These are phyloP conservation scores for Penicillium italicum DNA, from an alignment of 2,329 filamentous ascomycete species.

Conservation along the genomic window DNA sequence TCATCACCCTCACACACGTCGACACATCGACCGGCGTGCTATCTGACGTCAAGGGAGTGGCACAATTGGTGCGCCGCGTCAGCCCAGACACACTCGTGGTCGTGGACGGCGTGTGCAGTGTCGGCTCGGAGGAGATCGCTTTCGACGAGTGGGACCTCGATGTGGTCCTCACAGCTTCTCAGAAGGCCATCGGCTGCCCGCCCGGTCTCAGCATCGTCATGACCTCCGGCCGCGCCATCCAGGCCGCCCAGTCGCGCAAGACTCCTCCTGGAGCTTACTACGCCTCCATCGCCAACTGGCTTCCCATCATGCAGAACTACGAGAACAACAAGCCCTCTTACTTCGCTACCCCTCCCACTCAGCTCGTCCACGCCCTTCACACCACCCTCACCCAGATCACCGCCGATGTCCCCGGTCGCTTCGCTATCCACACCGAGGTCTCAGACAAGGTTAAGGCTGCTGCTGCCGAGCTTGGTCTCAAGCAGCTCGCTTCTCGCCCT, in stretches of 20 bases:
- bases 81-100: constrained; percentile 88
- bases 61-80: constrained; percentile 77
- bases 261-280: constrained; percentile 85
- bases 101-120: constrained; percentile 95
- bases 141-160: constrained; percentile 96
- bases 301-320: constrained; percentile 98
- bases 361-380: constrained; percentile 88
- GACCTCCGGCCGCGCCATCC: constrained; percentile 83
- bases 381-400: constrained; percentile 84
- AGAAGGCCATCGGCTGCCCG: constrained; percentile 95
- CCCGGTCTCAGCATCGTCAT: constrained; percentile 92
- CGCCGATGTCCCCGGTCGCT: constrained; percentile 72
- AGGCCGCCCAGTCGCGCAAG: constrained; percentile 75
- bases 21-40: constrained; percentile 96
- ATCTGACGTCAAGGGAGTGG: constrained; percentile 80
- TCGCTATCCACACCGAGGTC: constrained; percentile 72
- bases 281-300: constrained; percentile 95
- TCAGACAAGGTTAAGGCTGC: constrained; percentile 86
- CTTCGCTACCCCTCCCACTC: constrained; percentile 93
- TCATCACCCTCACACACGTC: constrained; percentile 92
- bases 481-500: constrained; percentile 78
- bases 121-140: constrained; percentile 90
- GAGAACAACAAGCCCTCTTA: constrained; percentile 97
- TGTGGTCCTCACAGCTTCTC: constrained; percentile 86
- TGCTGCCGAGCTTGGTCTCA: constrained; percentile 73